Evolutionary conservation across 139 green algal genomes (phyloP).

Genomic region (Chlorella sorokiniana): DNA sequence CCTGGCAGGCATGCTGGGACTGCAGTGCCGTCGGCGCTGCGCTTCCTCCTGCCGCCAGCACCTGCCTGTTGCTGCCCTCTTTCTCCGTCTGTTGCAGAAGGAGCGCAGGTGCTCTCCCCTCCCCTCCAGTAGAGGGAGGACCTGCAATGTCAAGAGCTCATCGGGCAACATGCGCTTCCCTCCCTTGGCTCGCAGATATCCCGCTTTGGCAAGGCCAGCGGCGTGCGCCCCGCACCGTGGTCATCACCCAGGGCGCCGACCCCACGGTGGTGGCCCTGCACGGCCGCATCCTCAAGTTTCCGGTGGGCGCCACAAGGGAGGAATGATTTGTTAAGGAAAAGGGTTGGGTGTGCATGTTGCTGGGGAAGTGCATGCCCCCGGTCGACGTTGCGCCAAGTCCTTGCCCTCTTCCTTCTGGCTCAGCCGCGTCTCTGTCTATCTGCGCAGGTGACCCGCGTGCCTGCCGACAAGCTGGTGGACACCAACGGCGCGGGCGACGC

Average conservation of each 20-base stretch:
- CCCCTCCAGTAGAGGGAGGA: too few relatives aligned
- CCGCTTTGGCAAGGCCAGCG: conserved; percentile 82
- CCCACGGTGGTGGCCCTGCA: conserved; percentile 85
- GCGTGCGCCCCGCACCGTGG: conserved; percentile 77
- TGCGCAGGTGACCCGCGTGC: conserved; percentile 68
- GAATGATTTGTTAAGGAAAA: neutral
- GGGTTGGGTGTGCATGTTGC: too few relatives aligned
- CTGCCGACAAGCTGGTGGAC: conserved; percentile 93
- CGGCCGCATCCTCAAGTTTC: conserved; percentile 65
- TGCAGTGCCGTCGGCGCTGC: neutral
- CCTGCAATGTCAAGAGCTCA: too few relatives aligned
- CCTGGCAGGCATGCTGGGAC: neutral
- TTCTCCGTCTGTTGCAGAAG: too few relatives aligned
- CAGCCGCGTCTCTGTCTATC: neutral
- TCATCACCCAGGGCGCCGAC: conserved; percentile 94
- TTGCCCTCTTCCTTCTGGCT: too few relatives aligned
- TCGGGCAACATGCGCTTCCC: neutral
- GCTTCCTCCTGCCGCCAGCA: neutral
- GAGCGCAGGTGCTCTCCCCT: neutral
- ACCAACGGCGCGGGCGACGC: conserved; percentile 96
- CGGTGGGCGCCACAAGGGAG: neutral
- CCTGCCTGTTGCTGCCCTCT: too few relatives aligned
- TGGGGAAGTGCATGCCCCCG: too few relatives aligned
- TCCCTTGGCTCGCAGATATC: conserved; percentile 62
- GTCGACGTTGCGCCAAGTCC: too few relatives aligned